Evolutionary conservation across 2,329 filamentous ascomycete species (phyloP).

Genomic region (Aspergillus pseudoterreus): DNA sequence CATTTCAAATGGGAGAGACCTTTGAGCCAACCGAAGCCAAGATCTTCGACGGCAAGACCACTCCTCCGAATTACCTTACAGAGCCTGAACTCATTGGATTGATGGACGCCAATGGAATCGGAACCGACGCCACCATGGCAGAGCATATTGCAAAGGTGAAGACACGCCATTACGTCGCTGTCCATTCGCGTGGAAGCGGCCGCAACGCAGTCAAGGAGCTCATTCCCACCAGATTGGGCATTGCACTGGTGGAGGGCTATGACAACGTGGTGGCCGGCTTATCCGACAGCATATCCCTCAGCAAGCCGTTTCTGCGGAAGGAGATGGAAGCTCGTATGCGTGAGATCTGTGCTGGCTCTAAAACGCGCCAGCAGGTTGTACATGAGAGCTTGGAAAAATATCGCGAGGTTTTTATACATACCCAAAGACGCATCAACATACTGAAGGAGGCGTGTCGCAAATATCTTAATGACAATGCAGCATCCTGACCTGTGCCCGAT

Average conservation of each 20-base stretch:
- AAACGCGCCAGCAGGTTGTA: slow-evolving; percentile 70
- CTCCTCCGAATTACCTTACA: slow-evolving; percentile 78
- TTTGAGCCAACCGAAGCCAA: slow-evolving; percentile 87
- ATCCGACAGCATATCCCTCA: slow-evolving; percentile 60
- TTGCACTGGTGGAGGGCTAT: slow-evolving; percentile 90
- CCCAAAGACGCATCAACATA: slow-evolving; percentile 67
- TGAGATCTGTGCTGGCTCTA: slow-evolving; percentile 85
- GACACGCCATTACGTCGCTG: slow-evolving; percentile 77
- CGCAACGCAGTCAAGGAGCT: slow-evolving; percentile 69
- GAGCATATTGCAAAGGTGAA: slow-evolving; percentile 98
- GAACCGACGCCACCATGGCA: slow-evolving; percentile 97
- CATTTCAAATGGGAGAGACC: slow-evolving; percentile 71
- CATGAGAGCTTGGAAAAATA: slow-evolving; percentile 84
- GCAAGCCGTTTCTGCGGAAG: slow-evolving; percentile 93
- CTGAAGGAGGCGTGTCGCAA: slow-evolving; percentile 57
- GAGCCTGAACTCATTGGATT: slow-evolving; percentile 92
- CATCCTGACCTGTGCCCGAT: slow-evolving; percentile 10
- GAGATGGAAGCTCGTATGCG: slow-evolving; percentile 98
- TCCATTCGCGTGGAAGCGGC: slow-evolving; percentile 51
- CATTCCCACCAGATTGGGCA: slow-evolving; percentile 84
- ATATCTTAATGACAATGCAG: slow-evolving; percentile 47
- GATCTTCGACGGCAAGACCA: slow-evolving; percentile 88
- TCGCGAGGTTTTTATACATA: slow-evolving; percentile 77
- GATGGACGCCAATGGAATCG: slow-evolving; percentile 98
- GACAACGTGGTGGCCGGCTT: slow-evolving; percentile 91